Evolutionary conservation across 2,329 filamentous ascomycete species (phyloP), one percentile per base, ranked within the genome.

Genomic region (Dissoconium aciculare): DNA sequence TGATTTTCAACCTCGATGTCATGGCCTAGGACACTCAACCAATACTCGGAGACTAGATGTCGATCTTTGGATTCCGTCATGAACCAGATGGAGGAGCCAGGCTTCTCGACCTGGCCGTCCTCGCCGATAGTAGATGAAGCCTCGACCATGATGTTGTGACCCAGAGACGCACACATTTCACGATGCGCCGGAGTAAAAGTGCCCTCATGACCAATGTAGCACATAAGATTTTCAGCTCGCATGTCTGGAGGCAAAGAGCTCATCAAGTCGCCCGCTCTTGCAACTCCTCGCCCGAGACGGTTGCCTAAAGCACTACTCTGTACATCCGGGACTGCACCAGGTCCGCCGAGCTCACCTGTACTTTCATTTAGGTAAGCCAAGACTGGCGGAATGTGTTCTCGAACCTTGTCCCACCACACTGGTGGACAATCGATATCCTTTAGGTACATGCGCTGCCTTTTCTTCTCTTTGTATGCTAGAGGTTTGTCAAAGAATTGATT

Each of bases 61-160:
- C 89, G 75, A 48, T 98, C 89, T 46, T 89, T 91, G 19, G 76
- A 84, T 53, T 94, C 84, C 0, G 89, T 95, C 89, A 98, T 95
- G 52, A 95, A 93, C 89, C 89, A 98, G 21, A 98, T 71, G 0
- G 89, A 94, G 32, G 81, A 92, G 2, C 89, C 89, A 2, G 78
- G 71, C 40, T 74, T 80, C 26, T 71, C 71, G 0, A 57, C 57
- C 49, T 89, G 81, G 4, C 78, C 81, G 30, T 78, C 65, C 32
- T 76, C 70, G 11, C 69, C 62, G 3, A 71, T 62, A 1, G 62
- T 62, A 26, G 56, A 57, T 0, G 87, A 95, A 2, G 84, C 74
- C 42, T 94, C 83, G 2, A 98, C 84, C 89, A 98, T 95, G 45
- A 98, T 87, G 49, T 98, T 98, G 43, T 98, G 89, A 0, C 89